Conservation (phyloP, 805 yeast genomes). For the Ogataea trehalophila region DNA sequence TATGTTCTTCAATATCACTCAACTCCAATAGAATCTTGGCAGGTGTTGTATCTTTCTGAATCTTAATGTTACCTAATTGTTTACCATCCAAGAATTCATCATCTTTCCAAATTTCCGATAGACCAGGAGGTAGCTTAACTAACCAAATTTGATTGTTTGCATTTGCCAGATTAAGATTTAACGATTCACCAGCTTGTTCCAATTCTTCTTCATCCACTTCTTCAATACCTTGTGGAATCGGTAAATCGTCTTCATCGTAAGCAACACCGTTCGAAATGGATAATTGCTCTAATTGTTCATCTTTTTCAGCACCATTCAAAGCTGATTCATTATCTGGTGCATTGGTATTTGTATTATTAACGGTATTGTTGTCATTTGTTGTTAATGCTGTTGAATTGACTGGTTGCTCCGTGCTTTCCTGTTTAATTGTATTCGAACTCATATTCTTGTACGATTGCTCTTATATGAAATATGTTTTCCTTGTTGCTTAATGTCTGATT, state of each 20-base stretch:
- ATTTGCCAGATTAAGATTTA: constrained; percentile 66
- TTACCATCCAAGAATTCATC: constrained; percentile 61
- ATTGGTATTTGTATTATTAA: neutral
- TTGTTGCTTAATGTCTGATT: no score
- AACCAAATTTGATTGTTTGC: constrained; percentile 82
- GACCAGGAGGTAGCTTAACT: constrained; percentile 81
- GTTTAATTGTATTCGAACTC: neutral
- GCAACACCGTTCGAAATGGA: constrained; percentile 12
- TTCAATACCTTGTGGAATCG: constrained; percentile 32
- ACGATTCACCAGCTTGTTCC: constrained; percentile 52
- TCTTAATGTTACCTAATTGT: constrained; percentile 74
- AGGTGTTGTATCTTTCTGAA: constrained; percentile 41
- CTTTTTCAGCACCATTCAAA: neutral
- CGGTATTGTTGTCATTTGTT: neutral
- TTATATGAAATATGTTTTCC: no score
- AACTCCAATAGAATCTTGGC: constrained; percentile 53
- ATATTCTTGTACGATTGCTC: neutral
- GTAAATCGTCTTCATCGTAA: constrained; percentile 29
- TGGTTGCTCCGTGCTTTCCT: neutral
- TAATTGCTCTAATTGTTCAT: neutral
- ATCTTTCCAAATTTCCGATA: constrained; percentile 77
- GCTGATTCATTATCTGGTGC: neutral
- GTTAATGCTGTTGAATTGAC: neutral
- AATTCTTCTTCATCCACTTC: constrained; percentile 31
- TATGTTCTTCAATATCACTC: constrained; percentile 42